phyloP scores from a whole-genome alignment of 2,329 filamentous ascomycete genomes.

The Plectosphaerella cucumerina region DNA sequence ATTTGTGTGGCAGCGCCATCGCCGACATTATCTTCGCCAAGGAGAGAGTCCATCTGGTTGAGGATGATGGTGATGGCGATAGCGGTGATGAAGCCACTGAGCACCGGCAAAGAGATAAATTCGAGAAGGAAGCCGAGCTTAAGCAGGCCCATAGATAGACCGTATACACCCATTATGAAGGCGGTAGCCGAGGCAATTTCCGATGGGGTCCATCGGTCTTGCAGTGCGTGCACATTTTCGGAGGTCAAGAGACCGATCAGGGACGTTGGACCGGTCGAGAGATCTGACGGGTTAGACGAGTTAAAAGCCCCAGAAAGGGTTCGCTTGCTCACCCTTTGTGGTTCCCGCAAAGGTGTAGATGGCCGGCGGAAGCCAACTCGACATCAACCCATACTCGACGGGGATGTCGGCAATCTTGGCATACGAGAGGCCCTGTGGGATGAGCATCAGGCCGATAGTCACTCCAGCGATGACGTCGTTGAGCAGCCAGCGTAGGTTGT shows the following conservation, averaged over 20 bases:
- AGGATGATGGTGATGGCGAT: constrained; percentile 63
- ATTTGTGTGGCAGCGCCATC: constrained; percentile 53
- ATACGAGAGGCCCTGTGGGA: constrained; percentile 59
- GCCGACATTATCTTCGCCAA: constrained; percentile 48
- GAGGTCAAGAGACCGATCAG: constrained; percentile 60
- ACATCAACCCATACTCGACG: constrained; percentile 56
- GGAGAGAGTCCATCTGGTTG: constrained; percentile 58
- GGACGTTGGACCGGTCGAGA: constrained; percentile 61
- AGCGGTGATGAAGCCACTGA: constrained; percentile 63
- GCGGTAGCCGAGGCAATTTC: constrained; percentile 58
- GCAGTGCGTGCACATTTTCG: constrained; percentile 51
- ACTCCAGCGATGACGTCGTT: constrained; percentile 59
- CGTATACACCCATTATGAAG: constrained; percentile 59
- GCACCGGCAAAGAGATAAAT: constrained; percentile 60
- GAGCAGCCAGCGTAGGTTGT: constrained; percentile 56
- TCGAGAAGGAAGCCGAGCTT: constrained; percentile 63
- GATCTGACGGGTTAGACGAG: too few species aligned
- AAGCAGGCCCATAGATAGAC: constrained; percentile 54
- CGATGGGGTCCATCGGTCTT: constrained; percentile 42
- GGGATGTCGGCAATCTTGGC: constrained; percentile 59
- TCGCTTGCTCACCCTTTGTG: constrained; percentile 42
- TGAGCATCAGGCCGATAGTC: constrained; percentile 56
- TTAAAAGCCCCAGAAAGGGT: neutral
- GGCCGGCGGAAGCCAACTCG: constrained; percentile 53
- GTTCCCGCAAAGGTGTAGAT: constrained; percentile 59